Evolutionary conservation across 306 rosid species (phyloP).

Genomic region (Corylus americana): DNA sequence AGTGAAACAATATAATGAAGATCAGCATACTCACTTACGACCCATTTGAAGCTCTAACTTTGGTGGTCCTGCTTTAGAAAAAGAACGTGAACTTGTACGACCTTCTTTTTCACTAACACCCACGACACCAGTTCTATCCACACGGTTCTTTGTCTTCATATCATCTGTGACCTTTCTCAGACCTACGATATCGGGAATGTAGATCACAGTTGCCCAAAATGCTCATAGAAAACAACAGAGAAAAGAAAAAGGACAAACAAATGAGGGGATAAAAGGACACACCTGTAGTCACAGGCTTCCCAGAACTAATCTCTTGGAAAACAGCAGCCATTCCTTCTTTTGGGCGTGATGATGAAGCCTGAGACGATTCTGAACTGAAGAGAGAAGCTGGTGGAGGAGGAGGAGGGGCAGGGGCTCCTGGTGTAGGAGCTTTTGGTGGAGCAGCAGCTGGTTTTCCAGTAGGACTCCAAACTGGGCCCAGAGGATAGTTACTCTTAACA

Average conservation of each 20-base stretch:
- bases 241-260: constrained; percentile 10
- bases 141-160: constrained; percentile 91
- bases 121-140: constrained; percentile 80
- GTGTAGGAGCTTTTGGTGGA: constrained; percentile 60
- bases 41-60: constrained; percentile 98
- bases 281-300: constrained; percentile 79
- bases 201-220: constrained; percentile 24
- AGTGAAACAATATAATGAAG: constrained; percentile 1
- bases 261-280: constrained; percentile 16
- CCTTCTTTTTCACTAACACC: constrained; percentile 55
- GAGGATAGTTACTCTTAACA: constrained; percentile 76
- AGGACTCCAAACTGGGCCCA: constrained; percentile 91
- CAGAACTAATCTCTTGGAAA: constrained; percentile 70
- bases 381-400: constrained; percentile 88
- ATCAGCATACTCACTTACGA: constrained; percentile 72
- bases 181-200: constrained; percentile 46
- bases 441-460: constrained; percentile 64
- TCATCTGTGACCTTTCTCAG: constrained; percentile 84
- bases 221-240: constrained; percentile 12
- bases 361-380: constrained; percentile 70
- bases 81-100: constrained; percentile 44
- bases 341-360: constrained; percentile 83
- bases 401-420: constrained; percentile 73
- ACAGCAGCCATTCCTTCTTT: constrained; percentile 94
- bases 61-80: constrained; percentile 81